Percentiles rank a stretch among this genome's conserved stretches.
phyloP scores from a whole-genome alignment of 257 asterid genomes.

The Euphrasia confusa region DNA sequence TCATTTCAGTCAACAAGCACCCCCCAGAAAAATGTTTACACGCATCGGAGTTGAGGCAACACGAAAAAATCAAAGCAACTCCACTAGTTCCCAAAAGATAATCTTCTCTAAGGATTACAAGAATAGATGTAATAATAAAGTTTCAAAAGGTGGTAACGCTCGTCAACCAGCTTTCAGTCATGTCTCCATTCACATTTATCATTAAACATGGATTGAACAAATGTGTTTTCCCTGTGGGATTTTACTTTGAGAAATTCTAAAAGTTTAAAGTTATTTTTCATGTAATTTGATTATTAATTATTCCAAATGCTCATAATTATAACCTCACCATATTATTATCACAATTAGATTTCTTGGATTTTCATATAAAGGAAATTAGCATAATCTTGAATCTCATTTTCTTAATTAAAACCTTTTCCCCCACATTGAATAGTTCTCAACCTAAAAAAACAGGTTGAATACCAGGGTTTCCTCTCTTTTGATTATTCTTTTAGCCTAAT shows the following conservation, averaged over 20 bases:
- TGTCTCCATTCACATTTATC: constrained; percentile 11
- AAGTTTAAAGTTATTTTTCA: background rate
- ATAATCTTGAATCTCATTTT: constrained; percentile 2
- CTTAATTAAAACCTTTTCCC: background rate
- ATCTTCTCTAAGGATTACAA: constrained; percentile 21
- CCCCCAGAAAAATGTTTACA: constrained; percentile 20
- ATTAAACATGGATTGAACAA: constrained; percentile 12
- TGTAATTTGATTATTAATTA: constrained; percentile 7
- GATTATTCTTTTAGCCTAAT: background rate
- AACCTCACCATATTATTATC: background rate
- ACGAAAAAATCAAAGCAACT: constrained; percentile 27
- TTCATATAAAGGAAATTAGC: background rate
- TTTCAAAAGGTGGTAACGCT: constrained; percentile 22
- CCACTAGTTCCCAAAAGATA: constrained; percentile 19
- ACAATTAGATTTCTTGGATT: constrained; percentile 21
- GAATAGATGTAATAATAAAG: constrained; percentile 20
- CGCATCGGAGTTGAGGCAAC: constrained; percentile 25
- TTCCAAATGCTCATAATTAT: constrained; percentile 14
- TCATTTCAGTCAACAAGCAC: constrained; percentile 14
- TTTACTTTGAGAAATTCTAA: background rate
- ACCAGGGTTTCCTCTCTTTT: background rate
- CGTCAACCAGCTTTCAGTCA: constrained; percentile 9
- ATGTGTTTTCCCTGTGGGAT: background rate
- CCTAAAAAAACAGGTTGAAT: background rate
- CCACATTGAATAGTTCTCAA: background rate